Evolutionary conservation across 176 grass and related monocot genomes (phyloP), one percentile per base, ranked within the genome.

Genomic region (Phyllostachys edulis): DNA sequence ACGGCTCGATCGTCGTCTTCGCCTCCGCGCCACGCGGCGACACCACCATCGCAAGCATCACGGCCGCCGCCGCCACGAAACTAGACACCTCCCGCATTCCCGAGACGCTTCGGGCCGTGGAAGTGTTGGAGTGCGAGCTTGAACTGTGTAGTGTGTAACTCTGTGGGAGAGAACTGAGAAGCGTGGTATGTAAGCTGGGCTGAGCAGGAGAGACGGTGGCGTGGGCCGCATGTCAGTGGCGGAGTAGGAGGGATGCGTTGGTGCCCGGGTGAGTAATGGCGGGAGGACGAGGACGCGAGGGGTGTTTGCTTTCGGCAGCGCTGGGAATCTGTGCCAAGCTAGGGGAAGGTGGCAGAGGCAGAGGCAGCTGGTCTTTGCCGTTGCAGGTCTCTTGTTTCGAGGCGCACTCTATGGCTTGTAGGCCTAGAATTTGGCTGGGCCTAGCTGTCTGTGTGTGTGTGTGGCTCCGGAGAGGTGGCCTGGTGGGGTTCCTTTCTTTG

Each of bases 1-100:
- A 97, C 37, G 94, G 94, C 75, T 97, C 92, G 84, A 97, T 97
- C 82, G 92, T 97, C 67, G 94, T 94, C 84, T 97, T 97, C 41
- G 84, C 89, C 52, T 65, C 63, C 11, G 68, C 78, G 44, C 8
- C 36, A 24, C 20, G 18, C 9, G 49, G 45, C 18, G 26, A 7
- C 5, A 63, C 16, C 7, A 47, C 0, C 47, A 67, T 1, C 15
- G 5, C 17, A 1, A 79, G 1, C 75, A 17, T 20, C 44, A 55
- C 24, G 9, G 17, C 80, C 20, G 12, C 29, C 5, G 17, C 39
- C 16, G 63, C 60, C 20, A 79, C 11, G 73, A 86, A 34, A 38
- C 4, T 11, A 13, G 46, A 20, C 67, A 5, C 32, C 17, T n/a
- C 67, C 67, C 62, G 75, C 88, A 67, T 86, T 86, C 13, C 46